These are phyloP conservation scores for Diplodia seriata DNA, from an alignment of 2,329 filamentous ascomycete genomes.

Conservation along the genomic window DNA sequence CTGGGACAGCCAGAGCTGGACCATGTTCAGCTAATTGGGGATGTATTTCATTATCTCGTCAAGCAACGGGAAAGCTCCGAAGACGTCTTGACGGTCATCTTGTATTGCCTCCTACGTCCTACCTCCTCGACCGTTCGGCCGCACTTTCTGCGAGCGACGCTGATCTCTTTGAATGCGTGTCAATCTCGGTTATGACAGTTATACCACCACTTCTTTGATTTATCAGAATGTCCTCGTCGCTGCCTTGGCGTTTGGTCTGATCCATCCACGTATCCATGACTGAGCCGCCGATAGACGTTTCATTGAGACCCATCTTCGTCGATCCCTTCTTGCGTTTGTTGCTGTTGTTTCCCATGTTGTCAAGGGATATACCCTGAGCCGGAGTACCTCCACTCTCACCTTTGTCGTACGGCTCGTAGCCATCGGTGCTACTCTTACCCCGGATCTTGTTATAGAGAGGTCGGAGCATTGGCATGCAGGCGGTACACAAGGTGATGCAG, in stretches of 20 bases:
- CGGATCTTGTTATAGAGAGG: constrained; percentile 43
- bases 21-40: constrained; percentile 15
- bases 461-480: constrained; percentile 57
- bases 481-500: constrained; percentile 58
- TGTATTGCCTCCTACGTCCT: not conserved
- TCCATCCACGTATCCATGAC: constrained; percentile 13
- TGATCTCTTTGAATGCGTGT: constrained; percentile 14
- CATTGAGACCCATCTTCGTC: constrained; percentile 20
- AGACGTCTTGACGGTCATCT: not conserved
- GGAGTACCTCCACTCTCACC: constrained; percentile 14
- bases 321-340: constrained; percentile 11
- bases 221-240: constrained; percentile 16
- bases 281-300: constrained; percentile 10
- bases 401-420: constrained; percentile 12
- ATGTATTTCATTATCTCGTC: not conserved
- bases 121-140: not conserved
- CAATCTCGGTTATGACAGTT: constrained; percentile 23
- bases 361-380: constrained; percentile 11
- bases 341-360: constrained; percentile 15
- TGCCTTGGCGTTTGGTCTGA: constrained; percentile 19
- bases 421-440: constrained; percentile 6
- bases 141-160: constrained; percentile 1
- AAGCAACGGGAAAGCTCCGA: not conserved
- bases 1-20: constrained; percentile 49
- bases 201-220: not conserved